A percentile compares a stretch with the other conserved stretches of the same genome.
Evolutionary conservation across 2,329 filamentous ascomycete species (phyloP).

Genomic region (Aspergillus aculeatus): DNA sequence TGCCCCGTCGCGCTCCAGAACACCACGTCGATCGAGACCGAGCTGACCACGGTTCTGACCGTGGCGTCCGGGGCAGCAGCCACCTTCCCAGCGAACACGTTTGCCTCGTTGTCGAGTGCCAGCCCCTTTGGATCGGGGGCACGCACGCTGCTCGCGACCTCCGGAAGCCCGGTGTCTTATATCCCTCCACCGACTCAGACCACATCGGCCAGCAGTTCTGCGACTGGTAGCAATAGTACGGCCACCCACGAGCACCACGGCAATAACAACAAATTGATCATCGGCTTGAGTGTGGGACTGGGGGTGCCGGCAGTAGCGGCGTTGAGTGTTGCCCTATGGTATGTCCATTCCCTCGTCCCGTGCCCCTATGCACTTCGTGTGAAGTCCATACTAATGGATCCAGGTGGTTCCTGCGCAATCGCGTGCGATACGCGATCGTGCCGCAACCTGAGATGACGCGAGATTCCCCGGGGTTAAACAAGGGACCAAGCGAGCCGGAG

Average conservation of each 20-base stretch:
- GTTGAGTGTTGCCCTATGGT: not conserved
- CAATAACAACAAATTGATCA: constrained; percentile 3
- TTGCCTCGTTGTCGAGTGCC: not conserved
- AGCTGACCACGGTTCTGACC: too few relatives aligned
- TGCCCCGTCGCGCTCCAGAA: constrained; percentile 4
- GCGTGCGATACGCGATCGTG: too few relatives aligned
- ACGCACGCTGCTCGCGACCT: not conserved
- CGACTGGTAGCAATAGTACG: not conserved
- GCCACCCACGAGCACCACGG: not conserved
- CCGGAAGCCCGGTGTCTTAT: constrained; percentile 4
- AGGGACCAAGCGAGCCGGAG: too few relatives aligned
- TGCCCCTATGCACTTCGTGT: too few relatives aligned
- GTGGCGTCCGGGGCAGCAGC: not conserved
- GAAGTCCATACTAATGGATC: too few relatives aligned
- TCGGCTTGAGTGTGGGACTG: constrained; percentile 9
- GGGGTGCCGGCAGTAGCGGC: not conserved
- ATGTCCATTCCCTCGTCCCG: not conserved
- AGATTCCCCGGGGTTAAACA: too few relatives aligned
- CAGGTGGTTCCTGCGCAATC: too few relatives aligned
- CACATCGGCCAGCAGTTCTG: not conserved
- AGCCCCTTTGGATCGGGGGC: constrained; percentile 4
- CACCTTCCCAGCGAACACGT: constrained; percentile 1
- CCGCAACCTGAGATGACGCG: too few relatives aligned
- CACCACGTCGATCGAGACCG: not conserved
- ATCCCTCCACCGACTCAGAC: not conserved